Evolutionary conservation across 805 yeast species (phyloP), one percentile per base, ranked within the genome.

Genomic region (Candida glaebosa): DNA sequence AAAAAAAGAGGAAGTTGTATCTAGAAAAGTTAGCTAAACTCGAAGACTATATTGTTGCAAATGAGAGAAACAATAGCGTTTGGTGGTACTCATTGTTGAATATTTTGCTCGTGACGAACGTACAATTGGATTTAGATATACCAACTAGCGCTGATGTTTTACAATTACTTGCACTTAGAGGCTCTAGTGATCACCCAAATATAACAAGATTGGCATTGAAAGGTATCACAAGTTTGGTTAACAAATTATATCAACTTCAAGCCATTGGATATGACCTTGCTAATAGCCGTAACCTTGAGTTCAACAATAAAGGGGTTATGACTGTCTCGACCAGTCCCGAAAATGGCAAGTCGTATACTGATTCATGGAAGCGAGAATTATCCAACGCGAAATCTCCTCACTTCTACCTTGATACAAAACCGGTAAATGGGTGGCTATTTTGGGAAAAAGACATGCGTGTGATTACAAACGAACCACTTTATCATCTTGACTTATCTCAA

Each of bases 151-250:
- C 59, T 3, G 65, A 64, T 1, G 66, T 74, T 1, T 49, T 81
- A 8, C 58, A 58, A 25, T 51, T 74, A 2, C 61, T 85, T 24
- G 67, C 75, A 6, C 61, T 65, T 2, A 67, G 69, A 25, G 73
- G 84, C 1, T 61, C 70, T 10, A 71, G 76, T n/a, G 78, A 78
- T 17, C 95, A 87, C 57, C 96, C 96, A 0, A 61, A 73, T 2
- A 62, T 87, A 34, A 69, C 86, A 1, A 72, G 80, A 41, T 57
- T 78, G 28, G 81, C 85, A 15, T 61, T 82, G 44, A 78, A 76
- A 39, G 83, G 88, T 15, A 55, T 84, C 22, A 67, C 82, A 2
- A 70, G 75, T n/a, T 48, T 82, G 4, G 54, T 79, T 18, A 67
- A 67, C 42, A 75, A 77, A 41, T 48, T 78, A 5, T 60, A 70